phyloP scores from a whole-genome alignment of 2,329 filamentous ascomycete species.

The Exophiala spinifera region DNA sequence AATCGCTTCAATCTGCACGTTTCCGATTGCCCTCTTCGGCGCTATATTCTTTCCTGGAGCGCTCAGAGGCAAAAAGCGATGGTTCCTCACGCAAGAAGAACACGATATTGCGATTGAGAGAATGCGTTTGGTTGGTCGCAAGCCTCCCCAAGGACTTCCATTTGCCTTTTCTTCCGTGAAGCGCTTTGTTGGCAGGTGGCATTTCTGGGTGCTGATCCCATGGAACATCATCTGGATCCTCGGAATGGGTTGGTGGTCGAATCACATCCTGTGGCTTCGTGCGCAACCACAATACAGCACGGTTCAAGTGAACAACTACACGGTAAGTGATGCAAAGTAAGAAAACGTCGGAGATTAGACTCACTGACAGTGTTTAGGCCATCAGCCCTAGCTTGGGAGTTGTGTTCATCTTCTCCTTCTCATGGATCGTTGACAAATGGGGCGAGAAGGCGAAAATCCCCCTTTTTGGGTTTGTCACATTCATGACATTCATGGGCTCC shows the following conservation, averaged over 20 bases:
- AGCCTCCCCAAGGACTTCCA: constrained; percentile 1
- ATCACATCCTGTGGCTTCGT: constrained; percentile 2
- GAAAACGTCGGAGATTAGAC: too few relatives aligned
- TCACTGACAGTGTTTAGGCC: background rate
- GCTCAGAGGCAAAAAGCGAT: background rate
- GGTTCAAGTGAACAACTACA: constrained; percentile 3
- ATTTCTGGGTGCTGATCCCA: constrained; percentile 9
- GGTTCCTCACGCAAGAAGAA: constrained; percentile 6
- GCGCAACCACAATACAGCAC: background rate
- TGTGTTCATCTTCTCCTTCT: constrained; percentile 5
- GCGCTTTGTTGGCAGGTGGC: constrained; percentile 8
- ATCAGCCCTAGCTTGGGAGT: constrained; percentile 6
- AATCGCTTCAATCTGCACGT: constrained; percentile 31
- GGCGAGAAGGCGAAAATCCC: constrained; percentile 8
- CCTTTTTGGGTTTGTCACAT: constrained; percentile 7
- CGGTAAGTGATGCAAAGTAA: background rate
- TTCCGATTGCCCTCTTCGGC: constrained; percentile 30
- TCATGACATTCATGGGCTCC: background rate
- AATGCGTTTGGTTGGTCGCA: constrained; percentile 10
- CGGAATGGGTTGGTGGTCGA: background rate
- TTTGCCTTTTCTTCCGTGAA: constrained; percentile 6
- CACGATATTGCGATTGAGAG: background rate
- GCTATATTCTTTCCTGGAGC: constrained; percentile 29
- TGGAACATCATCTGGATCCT: constrained; percentile 6
- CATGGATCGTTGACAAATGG: constrained; percentile 6